Evolutionary conservation across 345 rosid species (phyloP), one percentile per base, ranked within the genome.

Genomic region (Geranium brycei): DNA sequence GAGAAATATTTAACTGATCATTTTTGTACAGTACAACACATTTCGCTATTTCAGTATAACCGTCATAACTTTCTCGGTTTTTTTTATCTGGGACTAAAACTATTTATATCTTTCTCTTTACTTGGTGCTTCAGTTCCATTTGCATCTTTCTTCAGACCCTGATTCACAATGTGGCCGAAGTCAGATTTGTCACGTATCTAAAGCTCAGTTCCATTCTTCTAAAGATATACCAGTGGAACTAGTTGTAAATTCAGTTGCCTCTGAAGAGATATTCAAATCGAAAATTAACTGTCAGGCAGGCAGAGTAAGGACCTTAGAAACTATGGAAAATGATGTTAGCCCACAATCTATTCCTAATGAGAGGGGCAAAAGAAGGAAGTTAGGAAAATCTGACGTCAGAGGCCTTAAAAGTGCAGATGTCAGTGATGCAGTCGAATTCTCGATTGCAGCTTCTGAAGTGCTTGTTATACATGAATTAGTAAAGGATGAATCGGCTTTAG

Each of bases 381-480:
- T 14, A 59, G 73, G 64, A 67, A 72, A 68, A 61, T 57, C 47
- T 41, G 62, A 70, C 64, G 62, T 19, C 15, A 72, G 64, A 62
- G 63, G 53, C 56, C 74, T 63, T 3, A 62, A 71, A 53, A 73
- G 64, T 65, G 61, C 63, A 65, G 87, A 83, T 66, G 47, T 75
- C 19, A 57, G 62, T 74, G 77, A 72, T 55, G 82, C 81, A 7
- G 73, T 86, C 58, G 89, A 84, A 66, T 77, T 82, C 51, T 84
- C 84, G 17, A 72, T 86, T 69, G 85, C 89, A 38, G 92, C 92
- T 59, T 86, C 87, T 15, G 92, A 86, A 78, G 86, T 87, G 32
- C 59, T 86, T 60, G 81, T 70, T 64, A 86, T 86, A 58, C 73
- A 84, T 73, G 85, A 82, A 67, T 56, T 82, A 55, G 75, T 77